Percentiles rank a stretch among this genome's conserved stretches.
phyloP scores from a whole-genome alignment of 2,329 filamentous ascomycete genomes.

The Cladorrhinum sp. region DNA sequence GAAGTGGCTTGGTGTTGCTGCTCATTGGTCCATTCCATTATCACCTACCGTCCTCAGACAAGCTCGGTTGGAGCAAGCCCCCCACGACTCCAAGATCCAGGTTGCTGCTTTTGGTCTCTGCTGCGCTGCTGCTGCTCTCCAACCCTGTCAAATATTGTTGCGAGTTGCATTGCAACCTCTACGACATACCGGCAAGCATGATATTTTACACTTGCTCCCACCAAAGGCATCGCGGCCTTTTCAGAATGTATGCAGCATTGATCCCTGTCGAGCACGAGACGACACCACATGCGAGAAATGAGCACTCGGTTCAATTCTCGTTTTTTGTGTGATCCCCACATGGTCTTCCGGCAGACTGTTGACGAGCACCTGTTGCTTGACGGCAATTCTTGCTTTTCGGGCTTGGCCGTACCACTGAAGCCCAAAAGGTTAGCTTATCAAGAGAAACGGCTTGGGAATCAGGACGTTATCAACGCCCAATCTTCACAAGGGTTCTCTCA shows the following conservation, averaged over 20 bases:
- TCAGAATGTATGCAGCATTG: background rate
- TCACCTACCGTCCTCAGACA: constrained; percentile 16
- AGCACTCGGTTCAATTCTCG: background rate
- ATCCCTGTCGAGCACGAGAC: constrained; percentile 8
- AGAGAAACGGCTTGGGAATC: background rate
- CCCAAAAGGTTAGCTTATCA: background rate
- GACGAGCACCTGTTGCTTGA: background rate
- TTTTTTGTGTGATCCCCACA: background rate
- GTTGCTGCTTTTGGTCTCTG: background rate
- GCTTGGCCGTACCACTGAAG: background rate
- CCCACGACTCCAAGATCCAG: background rate
- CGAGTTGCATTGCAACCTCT: background rate
- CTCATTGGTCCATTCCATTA: constrained; percentile 11
- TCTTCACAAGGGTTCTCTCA: background rate
- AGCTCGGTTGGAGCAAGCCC: constrained; percentile 2
- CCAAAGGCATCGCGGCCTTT: background rate
- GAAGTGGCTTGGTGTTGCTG: background rate
- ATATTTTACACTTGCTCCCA: background rate
- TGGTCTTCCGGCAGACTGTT: background rate
- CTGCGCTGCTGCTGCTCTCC: constrained; percentile 1
- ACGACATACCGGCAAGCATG: constrained; percentile 1
- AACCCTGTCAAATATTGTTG: background rate
- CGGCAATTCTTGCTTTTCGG: background rate
- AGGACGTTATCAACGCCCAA: background rate
- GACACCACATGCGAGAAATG: background rate